Conservation (phyloP, 2,329 filamentous ascomycete genomes). For the Albophoma yamanashiensis region DNA sequence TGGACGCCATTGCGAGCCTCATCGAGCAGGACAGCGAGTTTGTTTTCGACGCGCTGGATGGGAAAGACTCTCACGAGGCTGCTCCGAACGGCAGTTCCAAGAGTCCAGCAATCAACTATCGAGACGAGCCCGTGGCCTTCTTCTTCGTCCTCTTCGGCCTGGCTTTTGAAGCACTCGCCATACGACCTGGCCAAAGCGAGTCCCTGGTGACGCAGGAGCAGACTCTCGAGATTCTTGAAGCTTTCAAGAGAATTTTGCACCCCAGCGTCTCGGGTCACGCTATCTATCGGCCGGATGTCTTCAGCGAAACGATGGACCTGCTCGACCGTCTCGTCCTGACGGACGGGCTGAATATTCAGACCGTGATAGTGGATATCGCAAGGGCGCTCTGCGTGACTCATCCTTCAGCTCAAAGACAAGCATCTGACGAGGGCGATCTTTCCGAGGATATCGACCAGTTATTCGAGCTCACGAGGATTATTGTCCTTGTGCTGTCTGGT, state of each 20-base stretch:
- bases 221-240: constrained; percentile 78
- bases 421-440: constrained; percentile 59
- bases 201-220: constrained; percentile 62
- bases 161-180: constrained; percentile 89
- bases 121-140: constrained; percentile 94
- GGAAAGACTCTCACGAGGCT: constrained; percentile 51
- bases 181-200: constrained; percentile 45
- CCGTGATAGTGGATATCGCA: constrained; percentile 88
- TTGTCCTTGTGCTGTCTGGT: constrained; percentile 83
- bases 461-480: constrained; percentile 92
- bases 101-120: constrained; percentile 83
- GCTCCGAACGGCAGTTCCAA: constrained; percentile 43
- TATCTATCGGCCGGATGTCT: constrained; percentile 91
- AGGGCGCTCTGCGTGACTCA: constrained; percentile 83
- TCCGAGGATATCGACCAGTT: constrained; percentile 97
- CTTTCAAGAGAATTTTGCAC: constrained; percentile 87
- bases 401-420: constrained; percentile 60
- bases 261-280: constrained; percentile 93
- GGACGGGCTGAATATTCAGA: constrained; percentile 79
- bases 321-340: constrained; percentile 88
- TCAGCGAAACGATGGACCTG: constrained; percentile 93
- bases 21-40: constrained; percentile 98
- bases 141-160: constrained; percentile 98
- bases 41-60: constrained; percentile 92
- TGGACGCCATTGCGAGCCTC: constrained; percentile 92